Evolutionary conservation across 2,329 filamentous ascomycete genomes (phyloP).

Genomic region (Neoscytalidium dimidiatum): DNA sequence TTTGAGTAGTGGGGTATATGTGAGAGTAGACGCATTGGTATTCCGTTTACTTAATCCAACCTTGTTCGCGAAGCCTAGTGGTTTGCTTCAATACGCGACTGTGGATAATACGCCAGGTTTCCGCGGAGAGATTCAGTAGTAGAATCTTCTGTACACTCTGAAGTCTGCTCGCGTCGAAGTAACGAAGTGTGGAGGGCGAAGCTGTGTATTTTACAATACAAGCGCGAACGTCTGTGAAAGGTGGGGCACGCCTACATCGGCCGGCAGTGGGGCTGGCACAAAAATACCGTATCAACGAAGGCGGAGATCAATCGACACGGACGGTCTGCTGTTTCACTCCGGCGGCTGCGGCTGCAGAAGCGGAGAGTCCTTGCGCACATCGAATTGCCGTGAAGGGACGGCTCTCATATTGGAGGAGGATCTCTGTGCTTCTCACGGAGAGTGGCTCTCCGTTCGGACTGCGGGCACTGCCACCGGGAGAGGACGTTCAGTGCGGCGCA

Average conservation of each 20-base stretch:
- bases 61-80: too few relatives aligned
- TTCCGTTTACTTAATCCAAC: neutral
- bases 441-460: neutral
- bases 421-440: neutral
- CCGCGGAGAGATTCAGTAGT: too few relatives aligned
- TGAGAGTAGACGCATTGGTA: neutral
- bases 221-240: neutral
- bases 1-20: neutral
- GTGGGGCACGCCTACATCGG: neutral
- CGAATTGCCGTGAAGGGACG: neutral
- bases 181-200: neutral
- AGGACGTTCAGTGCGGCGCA: neutral
- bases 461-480: neutral
- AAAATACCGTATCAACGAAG: neutral
- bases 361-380: conserved; percentile 6
- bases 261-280: neutral
- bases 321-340: neutral
- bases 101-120: too few relatives aligned
- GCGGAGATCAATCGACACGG: neutral
- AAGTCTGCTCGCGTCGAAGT: too few relatives aligned
- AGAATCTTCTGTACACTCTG: too few relatives aligned
- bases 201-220: neutral
- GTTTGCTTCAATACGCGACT: too few relatives aligned
- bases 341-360: neutral
- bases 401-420: neutral